phyloP scores from a whole-genome alignment of 2,329 filamentous ascomycete species.

The Botrytis paeoniae region DNA sequence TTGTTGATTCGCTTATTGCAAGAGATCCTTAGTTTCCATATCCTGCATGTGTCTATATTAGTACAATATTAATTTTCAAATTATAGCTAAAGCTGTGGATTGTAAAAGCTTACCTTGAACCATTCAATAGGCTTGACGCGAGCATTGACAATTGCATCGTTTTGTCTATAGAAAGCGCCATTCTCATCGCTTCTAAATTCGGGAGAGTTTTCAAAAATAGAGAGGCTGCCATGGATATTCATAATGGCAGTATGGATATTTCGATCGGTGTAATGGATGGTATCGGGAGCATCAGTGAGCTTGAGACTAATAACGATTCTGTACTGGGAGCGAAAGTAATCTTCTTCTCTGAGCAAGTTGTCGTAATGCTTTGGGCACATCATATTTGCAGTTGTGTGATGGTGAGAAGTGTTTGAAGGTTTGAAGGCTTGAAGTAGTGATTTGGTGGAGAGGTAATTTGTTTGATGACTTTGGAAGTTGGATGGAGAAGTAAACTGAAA shows the following conservation, averaged over 20 bases:
- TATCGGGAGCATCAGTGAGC: neutral
- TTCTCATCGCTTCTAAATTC: neutral
- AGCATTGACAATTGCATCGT: neutral
- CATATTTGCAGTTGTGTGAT: neutral
- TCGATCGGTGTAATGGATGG: neutral
- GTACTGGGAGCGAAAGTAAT: neutral
- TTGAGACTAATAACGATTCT: neutral
- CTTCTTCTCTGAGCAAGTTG: neutral
- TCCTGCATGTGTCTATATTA: neutral
- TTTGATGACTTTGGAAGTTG: neutral
- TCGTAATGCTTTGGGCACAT: neutral
- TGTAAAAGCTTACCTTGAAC: neutral
- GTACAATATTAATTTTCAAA: neutral
- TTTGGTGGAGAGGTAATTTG: neutral
- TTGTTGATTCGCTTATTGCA: neutral
- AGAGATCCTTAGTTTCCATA: neutral
- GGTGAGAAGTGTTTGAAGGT: neutral
- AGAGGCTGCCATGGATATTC: neutral
- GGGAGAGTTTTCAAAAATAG: neutral
- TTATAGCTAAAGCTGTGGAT: neutral
- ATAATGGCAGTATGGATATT: neutral
- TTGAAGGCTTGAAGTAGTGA: no score
- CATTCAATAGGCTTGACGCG: neutral
- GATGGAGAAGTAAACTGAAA: neutral
- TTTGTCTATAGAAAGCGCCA: constrained; percentile 1